Evolutionary conservation across 1,284 basidiomycete species (phyloP).

Genomic region (Tylopilus orsonianus): DNA sequence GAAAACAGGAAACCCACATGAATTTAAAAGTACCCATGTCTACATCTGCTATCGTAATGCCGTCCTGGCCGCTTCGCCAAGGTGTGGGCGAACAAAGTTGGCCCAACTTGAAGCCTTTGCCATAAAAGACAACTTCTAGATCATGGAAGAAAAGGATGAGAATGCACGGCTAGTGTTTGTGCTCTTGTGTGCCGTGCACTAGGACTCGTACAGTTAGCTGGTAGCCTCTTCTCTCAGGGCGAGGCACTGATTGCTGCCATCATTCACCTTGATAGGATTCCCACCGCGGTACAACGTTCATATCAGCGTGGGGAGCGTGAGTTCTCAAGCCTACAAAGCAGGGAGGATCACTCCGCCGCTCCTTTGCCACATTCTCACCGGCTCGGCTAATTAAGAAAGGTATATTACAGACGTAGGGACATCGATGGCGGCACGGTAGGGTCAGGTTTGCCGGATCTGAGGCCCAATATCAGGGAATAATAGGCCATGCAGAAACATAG

Average conservation of each 20-base stretch:
- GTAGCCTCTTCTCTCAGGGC: too few relatives aligned
- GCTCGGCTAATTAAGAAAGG: background rate
- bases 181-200: too few relatives aligned
- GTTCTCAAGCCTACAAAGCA: conserved; percentile 1
- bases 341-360: background rate
- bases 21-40: too few relatives aligned
- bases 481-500: background rate
- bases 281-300: background rate
- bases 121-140: background rate
- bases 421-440: background rate
- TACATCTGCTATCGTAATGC: too few relatives aligned
- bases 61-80: too few relatives aligned
- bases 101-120: background rate
- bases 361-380: conserved; percentile 11
- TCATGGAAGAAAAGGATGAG: too few relatives aligned
- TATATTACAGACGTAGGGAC: background rate
- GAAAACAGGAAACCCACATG: too few relatives aligned
- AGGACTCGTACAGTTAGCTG: too few relatives aligned
- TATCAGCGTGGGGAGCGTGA: conserved; percentile 1
- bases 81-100: too few relatives aligned
- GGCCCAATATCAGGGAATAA: background rate
- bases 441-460: background rate
- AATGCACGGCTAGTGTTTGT: too few relatives aligned
- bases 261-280: background rate
- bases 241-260: background rate